These are phyloP conservation scores for Epicoccum sorghinum DNA, from an alignment of 2,329 filamentous ascomycete species.

Conservation along the genomic window DNA sequence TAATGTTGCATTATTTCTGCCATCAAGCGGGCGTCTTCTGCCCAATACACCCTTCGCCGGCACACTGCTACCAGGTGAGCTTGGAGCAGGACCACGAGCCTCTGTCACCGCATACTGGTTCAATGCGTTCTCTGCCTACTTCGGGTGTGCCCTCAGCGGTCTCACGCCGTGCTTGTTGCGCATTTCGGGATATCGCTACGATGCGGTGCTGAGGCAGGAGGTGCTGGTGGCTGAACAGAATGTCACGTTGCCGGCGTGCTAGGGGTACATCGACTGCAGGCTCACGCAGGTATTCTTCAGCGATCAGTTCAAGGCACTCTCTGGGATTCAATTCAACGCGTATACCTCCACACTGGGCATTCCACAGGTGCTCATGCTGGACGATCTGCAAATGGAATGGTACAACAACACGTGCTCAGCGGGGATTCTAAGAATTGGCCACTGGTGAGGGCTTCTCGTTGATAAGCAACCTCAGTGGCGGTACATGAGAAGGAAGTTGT, in stretches of 20 bases:
- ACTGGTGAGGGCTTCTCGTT: slow-evolving; percentile 24
- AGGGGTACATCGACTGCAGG: slow-evolving; percentile 48
- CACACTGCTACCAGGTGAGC: slow-evolving; percentile 51
- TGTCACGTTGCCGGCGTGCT: slow-evolving; percentile 52
- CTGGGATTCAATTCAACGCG: slow-evolving; percentile 57
- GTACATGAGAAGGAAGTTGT: not conserved
- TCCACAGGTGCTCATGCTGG: slow-evolving; percentile 55
- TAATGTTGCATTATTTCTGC: slow-evolving; percentile 56
- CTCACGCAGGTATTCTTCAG: slow-evolving; percentile 53
- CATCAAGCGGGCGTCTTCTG: slow-evolving; percentile 37
- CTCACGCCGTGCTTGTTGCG: slow-evolving; percentile 50
- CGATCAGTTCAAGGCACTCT: slow-evolving; percentile 48
- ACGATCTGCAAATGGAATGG: slow-evolving; percentile 57
- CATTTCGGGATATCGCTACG: slow-evolving; percentile 55
- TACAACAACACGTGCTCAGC: slow-evolving; percentile 57
- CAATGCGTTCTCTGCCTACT: slow-evolving; percentile 53
- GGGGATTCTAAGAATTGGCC: slow-evolving; percentile 45
- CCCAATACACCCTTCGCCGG: slow-evolving; percentile 41
- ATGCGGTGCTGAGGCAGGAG: slow-evolving; percentile 43
- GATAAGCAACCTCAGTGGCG: not conserved
- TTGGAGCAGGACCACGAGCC: slow-evolving; percentile 54
- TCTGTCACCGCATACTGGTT: slow-evolving; percentile 57
- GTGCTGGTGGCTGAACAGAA: slow-evolving; percentile 45
- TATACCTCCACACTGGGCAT: slow-evolving; percentile 47
- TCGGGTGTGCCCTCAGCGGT: slow-evolving; percentile 55